Conservation (phyloP, 768 basidiomycete species). For the Tulasnella sp. region DNA sequence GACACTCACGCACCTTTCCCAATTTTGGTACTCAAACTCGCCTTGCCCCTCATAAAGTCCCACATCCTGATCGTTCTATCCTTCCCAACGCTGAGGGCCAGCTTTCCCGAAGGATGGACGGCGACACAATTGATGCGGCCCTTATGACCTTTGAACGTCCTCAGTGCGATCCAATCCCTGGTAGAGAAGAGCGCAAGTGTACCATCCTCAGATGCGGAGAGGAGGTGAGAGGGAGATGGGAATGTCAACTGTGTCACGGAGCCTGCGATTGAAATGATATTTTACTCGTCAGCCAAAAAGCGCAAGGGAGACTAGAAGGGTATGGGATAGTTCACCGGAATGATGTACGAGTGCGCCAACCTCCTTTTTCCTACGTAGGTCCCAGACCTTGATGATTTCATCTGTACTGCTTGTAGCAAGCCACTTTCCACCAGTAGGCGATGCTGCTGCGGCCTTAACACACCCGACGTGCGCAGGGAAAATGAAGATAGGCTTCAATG, state of each 20-base stretch:
- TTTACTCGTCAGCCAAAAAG: background rate
- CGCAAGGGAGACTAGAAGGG: no score
- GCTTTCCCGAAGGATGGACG: conserved; percentile 86
- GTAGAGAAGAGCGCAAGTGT: conserved; percentile 84
- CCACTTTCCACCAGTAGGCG: conserved; percentile 89
- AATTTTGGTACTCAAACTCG: conserved; percentile 77
- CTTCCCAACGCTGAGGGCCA: conserved; percentile 83
- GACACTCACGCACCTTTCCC: conserved; percentile 55
- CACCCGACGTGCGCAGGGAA: conserved; percentile 95
- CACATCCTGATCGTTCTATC: conserved; percentile 91
- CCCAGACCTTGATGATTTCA: conserved; percentile 96
- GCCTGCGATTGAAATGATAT: conserved; percentile 36
- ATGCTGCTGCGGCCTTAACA: conserved; percentile 82
- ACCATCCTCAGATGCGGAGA: conserved; percentile 89
- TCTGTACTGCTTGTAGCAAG: conserved; percentile 82
- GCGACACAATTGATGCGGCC: conserved; percentile 83
- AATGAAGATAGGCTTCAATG: conserved; percentile 78
- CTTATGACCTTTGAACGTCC: conserved; percentile 84
- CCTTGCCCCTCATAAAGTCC: conserved; percentile 94
- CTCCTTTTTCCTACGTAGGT: conserved; percentile 81
- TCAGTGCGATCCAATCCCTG: conserved; percentile 86
- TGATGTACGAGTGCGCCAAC: conserved; percentile 93
- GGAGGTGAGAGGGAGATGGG: conserved; percentile 77
- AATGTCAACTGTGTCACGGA: conserved; percentile 85
- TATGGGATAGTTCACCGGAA: conserved; percentile 65